Conservation (phyloP, 2,329 filamentous ascomycete species). For the Penicillium digitatum region DNA sequence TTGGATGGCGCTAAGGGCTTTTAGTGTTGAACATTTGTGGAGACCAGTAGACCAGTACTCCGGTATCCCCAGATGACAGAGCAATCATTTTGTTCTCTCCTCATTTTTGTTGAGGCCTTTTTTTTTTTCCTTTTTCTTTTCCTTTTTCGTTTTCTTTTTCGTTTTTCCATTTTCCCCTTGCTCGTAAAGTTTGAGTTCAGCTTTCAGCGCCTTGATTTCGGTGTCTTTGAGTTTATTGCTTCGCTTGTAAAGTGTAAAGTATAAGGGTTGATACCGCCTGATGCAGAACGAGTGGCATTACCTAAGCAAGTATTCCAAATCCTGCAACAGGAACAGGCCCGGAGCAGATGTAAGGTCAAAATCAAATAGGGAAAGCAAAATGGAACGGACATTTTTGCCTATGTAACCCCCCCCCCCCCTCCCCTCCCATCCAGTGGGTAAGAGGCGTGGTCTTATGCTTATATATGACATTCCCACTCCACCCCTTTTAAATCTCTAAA, state of each 20-base stretch:
- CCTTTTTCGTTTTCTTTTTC: no score
- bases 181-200: not conserved
- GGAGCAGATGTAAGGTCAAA: not conserved
- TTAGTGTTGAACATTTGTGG: constrained; percentile 11
- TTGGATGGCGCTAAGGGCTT: not conserved
- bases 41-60: no score
- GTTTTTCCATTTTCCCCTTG: not conserved
- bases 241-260: not conserved
- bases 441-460: no score
- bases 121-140: not conserved
- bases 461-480: not conserved
- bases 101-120: not conserved
- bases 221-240: not conserved
- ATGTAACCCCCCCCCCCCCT: constrained; percentile 2
- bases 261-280: not conserved
- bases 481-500: not conserved
- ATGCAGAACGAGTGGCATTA: constrained; percentile 6
- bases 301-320: constrained; percentile 16
- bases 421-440: no score
- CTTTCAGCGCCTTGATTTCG: not conserved
- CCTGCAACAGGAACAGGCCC: not conserved
- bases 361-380: not conserved
- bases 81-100: no score
- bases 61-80: no score
- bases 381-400: not conserved